A percentile compares a stretch with the other conserved stretches of the same genome.
These are phyloP conservation scores for Diaporthe sp. DNA, from an alignment of 2,329 filamentous ascomycete species.

Conservation along the genomic window DNA sequence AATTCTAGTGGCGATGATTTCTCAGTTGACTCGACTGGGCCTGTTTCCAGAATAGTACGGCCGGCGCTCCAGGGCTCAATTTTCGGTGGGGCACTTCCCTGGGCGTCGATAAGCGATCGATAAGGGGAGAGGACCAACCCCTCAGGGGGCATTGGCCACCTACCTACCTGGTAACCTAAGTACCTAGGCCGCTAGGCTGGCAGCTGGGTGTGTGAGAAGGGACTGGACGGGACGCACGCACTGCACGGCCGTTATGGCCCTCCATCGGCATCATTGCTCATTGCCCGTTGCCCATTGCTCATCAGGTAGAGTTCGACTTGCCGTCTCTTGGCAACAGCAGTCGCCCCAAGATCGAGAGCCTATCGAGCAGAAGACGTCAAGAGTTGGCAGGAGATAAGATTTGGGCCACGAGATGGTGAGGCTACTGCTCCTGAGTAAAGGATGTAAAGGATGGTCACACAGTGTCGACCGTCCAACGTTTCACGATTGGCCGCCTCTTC, in stretches of 20 bases:
- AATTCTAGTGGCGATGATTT: constrained; percentile 33
- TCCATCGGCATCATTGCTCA: background rate
- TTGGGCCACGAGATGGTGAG: constrained; percentile 1
- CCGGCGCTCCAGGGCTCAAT: constrained; percentile 9
- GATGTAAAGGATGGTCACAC: background rate
- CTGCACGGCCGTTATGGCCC: background rate
- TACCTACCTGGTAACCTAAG: no score
- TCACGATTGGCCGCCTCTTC: constrained; percentile 3
- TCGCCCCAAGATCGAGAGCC: constrained; percentile 6
- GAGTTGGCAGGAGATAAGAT: background rate
- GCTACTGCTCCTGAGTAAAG: background rate
- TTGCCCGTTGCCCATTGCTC: no score
- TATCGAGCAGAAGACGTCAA: background rate
- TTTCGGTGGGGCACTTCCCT: constrained; percentile 29
- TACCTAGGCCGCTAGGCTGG: background rate
- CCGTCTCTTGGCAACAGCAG: constrained; percentile 13
- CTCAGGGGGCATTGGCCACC: background rate
- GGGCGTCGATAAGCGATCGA: constrained; percentile 30
- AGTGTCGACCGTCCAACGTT: constrained; percentile 2
- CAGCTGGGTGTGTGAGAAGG: background rate
- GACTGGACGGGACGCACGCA: background rate
- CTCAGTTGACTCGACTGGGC: constrained; percentile 12
- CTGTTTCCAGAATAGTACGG: background rate
- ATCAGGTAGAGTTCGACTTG: background rate
- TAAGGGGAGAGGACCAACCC: constrained; percentile 9